Evolutionary conservation across 768 basidiomycete species (phyloP), one percentile per base, ranked within the genome.

Genomic region (Udeniomyces megalosporus): DNA sequence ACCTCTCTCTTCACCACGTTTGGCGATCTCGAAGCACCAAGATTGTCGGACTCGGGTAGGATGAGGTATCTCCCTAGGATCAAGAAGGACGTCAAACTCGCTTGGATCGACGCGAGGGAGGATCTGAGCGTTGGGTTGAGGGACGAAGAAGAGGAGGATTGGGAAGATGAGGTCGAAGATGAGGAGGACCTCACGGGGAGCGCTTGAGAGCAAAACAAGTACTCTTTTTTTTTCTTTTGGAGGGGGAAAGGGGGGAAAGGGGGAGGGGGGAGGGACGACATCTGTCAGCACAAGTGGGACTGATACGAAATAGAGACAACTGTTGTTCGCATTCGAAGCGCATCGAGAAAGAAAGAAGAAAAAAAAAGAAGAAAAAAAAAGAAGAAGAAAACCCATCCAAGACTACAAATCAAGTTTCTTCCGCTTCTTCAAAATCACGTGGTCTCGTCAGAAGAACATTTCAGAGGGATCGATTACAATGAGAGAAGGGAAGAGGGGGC

Each of bases 201-300:
- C 8, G 38, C 17, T 42, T 8, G 17, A 42, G 38, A 42, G 49
- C 49, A 46, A 8, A 28, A 44, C 46, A 44, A 57, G 55, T 29
- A 1, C 28, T 17, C 12, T 14, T 3, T 0, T 28, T n/a, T 20
- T 1, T 20, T 22, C 32, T 17, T 24, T 10, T 68, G 70, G 7
- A 62, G 65, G 12, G 46, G 60, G 28, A 59, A 67, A 42, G 70
- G 29, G 12, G 6, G 24, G 32, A 3, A 22, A 4, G 68, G 38
- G 38, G 38, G 38, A 17, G 22, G 34, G 59, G 61, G 17, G 5
- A 51, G 12, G 12, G 38, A 32, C 38, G 38, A 42, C 10, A 42
- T 8, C 38, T 42, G 17, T 42, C 10, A 17, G 17, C 38, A 42
- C 10, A 17, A 17, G 38, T 8, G 8, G 10, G 38, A 42, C 38